Conservation (phyloP, 2,329 filamentous ascomycete species). For the Xylariomycetidae sp. region DNA sequence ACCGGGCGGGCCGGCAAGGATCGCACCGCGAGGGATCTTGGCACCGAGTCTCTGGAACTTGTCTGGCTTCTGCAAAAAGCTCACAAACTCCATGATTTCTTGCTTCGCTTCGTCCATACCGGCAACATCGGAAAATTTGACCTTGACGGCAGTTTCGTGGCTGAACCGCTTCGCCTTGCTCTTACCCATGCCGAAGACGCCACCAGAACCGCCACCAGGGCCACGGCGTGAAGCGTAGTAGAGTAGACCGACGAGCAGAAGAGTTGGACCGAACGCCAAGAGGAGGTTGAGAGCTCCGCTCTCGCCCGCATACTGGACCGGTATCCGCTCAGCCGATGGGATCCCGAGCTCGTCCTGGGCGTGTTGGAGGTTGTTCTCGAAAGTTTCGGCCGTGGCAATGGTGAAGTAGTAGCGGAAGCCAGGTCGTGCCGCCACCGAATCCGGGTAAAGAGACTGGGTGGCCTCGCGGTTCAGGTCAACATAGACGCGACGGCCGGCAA, state of each 20-base stretch:
- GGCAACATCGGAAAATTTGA: constrained; percentile 94
- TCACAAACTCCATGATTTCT: constrained; percentile 99
- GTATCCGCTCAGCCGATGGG: constrained; percentile 81
- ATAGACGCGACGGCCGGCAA: constrained; percentile 71
- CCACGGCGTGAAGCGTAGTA: constrained; percentile 72
- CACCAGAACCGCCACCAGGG: constrained; percentile 61
- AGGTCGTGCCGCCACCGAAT: constrained; percentile 61
- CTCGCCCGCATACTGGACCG: constrained; percentile 79
- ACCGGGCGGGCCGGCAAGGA: constrained; percentile 93
- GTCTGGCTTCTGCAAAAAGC: constrained; percentile 89
- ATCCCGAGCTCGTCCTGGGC: constrained; percentile 86
- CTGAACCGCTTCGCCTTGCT: constrained; percentile 97
- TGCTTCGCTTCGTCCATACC: constrained; percentile 97
- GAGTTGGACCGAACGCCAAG: constrained; percentile 74
- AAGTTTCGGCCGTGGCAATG: constrained; percentile 89
- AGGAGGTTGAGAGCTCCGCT: constrained; percentile 68
- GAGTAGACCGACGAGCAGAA: constrained; percentile 78
- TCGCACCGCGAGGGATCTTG: constrained; percentile 95
- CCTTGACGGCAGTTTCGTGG: constrained; percentile 91
- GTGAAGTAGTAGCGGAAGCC: constrained; percentile 87
- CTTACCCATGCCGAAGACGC: constrained; percentile 93
- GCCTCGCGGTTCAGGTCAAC: constrained; percentile 76
- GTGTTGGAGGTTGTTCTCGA: constrained; percentile 81
- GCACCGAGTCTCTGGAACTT: constrained; percentile 90
- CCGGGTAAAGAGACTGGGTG: constrained; percentile 65